Percentiles rank a stretch among this genome's conserved stretches.
phyloP scores from a whole-genome alignment of 495 filamentous ascomycete species.

The Rhypophila decipiens region DNA sequence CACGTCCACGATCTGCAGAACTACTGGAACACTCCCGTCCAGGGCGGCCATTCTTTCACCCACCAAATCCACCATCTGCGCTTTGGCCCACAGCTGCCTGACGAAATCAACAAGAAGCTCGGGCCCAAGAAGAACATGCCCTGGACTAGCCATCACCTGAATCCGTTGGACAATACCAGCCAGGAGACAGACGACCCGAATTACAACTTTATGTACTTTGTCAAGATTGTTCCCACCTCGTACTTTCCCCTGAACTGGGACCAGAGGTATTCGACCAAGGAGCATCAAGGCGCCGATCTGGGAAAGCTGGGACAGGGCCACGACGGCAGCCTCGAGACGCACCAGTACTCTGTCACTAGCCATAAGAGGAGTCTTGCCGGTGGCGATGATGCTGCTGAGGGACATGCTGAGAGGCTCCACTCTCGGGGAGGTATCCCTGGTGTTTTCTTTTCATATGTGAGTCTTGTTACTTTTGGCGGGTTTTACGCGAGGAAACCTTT shows the following conservation, averaged over 20 bases:
- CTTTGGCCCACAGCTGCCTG: conserved; percentile 88
- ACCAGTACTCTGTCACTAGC: conserved; percentile 95
- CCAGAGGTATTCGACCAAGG: conserved; percentile 21
- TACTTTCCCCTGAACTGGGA: conserved; percentile 87
- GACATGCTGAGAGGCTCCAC: conserved; percentile 85
- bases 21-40: conserved; percentile 65
- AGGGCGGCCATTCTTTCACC: conserved; percentile 72
- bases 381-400: conserved; percentile 73
- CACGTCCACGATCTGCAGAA: conserved; percentile 96
- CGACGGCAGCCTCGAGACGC: conserved; percentile 85
- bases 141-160: conserved; percentile 86
- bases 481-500: neutral
- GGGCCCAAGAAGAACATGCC: conserved; percentile 46
- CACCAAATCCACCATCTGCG: conserved; percentile 86
- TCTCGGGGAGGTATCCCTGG: conserved; percentile 88
- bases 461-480: conserved; percentile 17
- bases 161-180: conserved; percentile 79
- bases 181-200: conserved; percentile 74
- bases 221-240: conserved; percentile 94
- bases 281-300: conserved; percentile 44
- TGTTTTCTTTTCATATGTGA: conserved; percentile 94
- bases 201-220: conserved; percentile 98
- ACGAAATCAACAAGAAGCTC: conserved; percentile 58
- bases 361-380: conserved; percentile 82
- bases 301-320: conserved; percentile 56